Evolutionary conservation across 345 rosid genomes (phyloP).

Genomic region (Populus ilicifolia): DNA sequence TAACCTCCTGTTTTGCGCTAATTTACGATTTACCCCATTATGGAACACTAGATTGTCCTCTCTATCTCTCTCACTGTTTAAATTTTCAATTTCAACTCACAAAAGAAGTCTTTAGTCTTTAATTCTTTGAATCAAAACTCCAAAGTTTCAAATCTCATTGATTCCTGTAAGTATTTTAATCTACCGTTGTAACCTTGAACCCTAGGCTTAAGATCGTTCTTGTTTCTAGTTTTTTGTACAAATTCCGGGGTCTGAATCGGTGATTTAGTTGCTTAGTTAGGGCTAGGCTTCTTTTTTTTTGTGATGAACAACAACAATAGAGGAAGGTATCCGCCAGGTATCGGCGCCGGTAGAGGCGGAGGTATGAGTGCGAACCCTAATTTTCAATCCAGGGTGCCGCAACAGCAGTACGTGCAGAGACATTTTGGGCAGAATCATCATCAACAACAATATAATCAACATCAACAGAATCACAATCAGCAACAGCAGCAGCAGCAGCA

Average conservation of each 20-base stretch:
- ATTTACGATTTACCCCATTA: not conserved
- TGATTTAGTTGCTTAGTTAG: constrained; percentile 23
- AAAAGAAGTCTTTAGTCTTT: not conserved
- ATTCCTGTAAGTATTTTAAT: constrained; percentile 1
- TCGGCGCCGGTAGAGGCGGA: constrained; percentile 45
- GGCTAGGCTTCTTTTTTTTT: constrained; percentile 20
- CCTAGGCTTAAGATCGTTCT: constrained; percentile 12
- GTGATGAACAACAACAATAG: constrained; percentile 63
- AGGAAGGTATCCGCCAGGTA: constrained; percentile 45
- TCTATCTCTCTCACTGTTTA: not conserved
- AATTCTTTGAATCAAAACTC: not conserved
- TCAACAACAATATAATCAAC: constrained; percentile 42
- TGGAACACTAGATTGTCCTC: not conserved
- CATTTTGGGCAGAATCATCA: constrained; percentile 42
- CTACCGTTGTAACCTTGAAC: not conserved
- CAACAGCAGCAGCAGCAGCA: constrained; percentile 37
- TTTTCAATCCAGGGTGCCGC: constrained; percentile 40
- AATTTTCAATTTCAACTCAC: not conserved
- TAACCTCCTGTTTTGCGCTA: not conserved
- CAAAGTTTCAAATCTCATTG: constrained; percentile 2
- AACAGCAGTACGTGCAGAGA: constrained; percentile 58
- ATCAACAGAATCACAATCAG: constrained; percentile 32
- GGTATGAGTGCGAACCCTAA: constrained; percentile 42
- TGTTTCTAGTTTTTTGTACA: constrained; percentile 23
- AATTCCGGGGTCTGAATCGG: constrained; percentile 7